Conservation (phyloP, 495 filamentous ascomycete genomes). For the Penicillium odoratum region DNA sequence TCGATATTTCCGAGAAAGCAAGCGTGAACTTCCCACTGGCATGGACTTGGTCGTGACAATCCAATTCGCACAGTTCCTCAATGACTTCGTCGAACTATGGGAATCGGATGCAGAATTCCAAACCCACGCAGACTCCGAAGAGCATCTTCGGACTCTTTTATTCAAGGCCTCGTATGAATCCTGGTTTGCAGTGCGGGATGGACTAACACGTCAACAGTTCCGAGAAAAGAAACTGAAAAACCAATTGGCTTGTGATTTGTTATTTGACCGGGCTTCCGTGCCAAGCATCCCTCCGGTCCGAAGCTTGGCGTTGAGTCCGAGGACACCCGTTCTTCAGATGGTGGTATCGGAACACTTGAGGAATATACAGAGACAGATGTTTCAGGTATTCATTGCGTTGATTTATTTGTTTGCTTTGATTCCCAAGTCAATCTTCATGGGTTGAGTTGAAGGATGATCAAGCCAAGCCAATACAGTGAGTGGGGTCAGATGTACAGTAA, state of each 20-base stretch:
- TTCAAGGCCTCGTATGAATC: conserved; percentile 30
- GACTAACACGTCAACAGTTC: conserved; percentile 17
- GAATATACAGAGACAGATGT: background rate
- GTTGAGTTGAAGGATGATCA: conserved; percentile 1
- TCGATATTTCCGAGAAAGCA: conserved; percentile 13
- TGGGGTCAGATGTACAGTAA: background rate
- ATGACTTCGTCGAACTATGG: conserved; percentile 32
- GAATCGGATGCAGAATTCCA: conserved; percentile 11
- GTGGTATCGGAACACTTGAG: background rate
- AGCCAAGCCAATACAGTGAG: conserved; percentile 9
- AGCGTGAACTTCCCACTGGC: conserved; percentile 17
- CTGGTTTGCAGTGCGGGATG: conserved; percentile 30
- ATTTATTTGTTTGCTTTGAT: background rate
- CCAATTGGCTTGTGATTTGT: conserved; percentile 1
- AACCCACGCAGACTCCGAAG: conserved; percentile 17
- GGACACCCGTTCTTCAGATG: background rate
- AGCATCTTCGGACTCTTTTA: conserved; percentile 30
- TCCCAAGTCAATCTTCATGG: background rate
- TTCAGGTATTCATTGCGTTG: background rate
- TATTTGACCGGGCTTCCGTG: background rate
- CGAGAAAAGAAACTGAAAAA: conserved; percentile 5
- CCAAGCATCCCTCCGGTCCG: background rate
- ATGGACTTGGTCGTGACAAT: conserved; percentile 40
- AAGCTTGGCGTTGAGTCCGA: background rate
- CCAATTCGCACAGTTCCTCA: conserved; percentile 35